A percentile compares a stretch with the other conserved stretches of the same genome.
Evolutionary conservation across 1,284 basidiomycete genomes (phyloP).

Genomic region (Trichosporon coremiiforme): DNA sequence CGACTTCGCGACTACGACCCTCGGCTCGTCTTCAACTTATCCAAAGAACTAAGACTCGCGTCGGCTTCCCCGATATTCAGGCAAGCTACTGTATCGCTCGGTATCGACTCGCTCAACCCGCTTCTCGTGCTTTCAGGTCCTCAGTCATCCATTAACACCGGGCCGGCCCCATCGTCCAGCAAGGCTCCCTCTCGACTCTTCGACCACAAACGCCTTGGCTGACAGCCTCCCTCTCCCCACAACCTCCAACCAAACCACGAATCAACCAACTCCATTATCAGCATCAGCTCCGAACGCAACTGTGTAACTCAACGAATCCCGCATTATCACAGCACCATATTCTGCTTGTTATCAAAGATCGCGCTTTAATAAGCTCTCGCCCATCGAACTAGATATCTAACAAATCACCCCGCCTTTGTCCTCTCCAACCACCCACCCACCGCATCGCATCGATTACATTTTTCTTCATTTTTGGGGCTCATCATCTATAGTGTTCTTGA

Average conservation of each 20-base stretch:
- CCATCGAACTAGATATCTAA: slow-evolving; percentile 12
- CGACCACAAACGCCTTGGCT: background rate
- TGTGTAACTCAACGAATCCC: slow-evolving; percentile 13
- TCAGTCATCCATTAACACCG: slow-evolving; percentile 11
- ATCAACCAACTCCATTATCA: background rate
- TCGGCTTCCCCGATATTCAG: slow-evolving; percentile 7
- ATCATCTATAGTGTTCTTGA: slow-evolving; percentile 15
- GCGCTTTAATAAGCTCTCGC: background rate
- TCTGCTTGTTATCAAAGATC: slow-evolving; percentile 13
- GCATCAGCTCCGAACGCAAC: slow-evolving; percentile 18
- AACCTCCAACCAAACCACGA: background rate
- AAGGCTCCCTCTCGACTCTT: background rate
- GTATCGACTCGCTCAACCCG: slow-evolving; percentile 1
- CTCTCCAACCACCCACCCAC: background rate
- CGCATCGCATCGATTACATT: slow-evolving; percentile 2
- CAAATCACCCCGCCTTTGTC: slow-evolving; percentile 11
- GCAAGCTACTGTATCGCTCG: slow-evolving; percentile 16
- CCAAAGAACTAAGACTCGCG: background rate
- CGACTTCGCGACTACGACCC: background rate
- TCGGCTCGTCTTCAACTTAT: background rate
- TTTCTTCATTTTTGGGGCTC: slow-evolving; percentile 14
- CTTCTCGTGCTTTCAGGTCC: slow-evolving; percentile 7
- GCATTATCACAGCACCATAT: slow-evolving; percentile 6
- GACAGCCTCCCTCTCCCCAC: background rate
- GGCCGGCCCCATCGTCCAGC: slow-evolving; percentile 15